Percentiles rank a stretch among this genome's conserved stretches.
phyloP scores from a whole-genome alignment of 148 eudicot genomes.

The Polygonum maritimum region DNA sequence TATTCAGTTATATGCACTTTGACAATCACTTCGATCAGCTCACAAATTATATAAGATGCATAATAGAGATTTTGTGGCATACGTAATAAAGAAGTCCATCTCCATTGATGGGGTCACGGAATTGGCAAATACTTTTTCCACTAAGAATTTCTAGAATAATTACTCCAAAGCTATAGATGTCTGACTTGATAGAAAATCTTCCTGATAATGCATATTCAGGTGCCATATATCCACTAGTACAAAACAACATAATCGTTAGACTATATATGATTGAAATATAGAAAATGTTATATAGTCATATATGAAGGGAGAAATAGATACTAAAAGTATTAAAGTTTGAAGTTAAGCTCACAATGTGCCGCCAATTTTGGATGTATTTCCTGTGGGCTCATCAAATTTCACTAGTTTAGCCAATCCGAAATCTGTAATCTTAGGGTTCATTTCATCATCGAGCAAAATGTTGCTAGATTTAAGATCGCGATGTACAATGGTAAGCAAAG shows the following conservation, averaged over 20 bases:
- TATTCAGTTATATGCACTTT: background rate
- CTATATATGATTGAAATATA: background rate
- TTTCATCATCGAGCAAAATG: background rate
- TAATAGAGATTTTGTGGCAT: background rate
- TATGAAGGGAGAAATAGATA: background rate
- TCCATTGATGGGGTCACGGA: background rate
- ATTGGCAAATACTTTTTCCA: background rate
- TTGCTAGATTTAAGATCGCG: background rate
- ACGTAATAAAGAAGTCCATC: background rate
- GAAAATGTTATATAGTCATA: background rate
- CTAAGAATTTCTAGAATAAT: background rate
- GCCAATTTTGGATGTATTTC: background rate
- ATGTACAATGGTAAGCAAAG: background rate
- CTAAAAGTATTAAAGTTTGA: background rate
- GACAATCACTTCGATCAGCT: background rate
- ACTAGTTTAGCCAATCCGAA: background rate
- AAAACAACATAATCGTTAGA: background rate
- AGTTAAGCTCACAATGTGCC: background rate
- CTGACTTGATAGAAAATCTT: background rate
- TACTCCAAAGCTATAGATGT: background rate
- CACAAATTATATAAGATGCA: too few species aligned
- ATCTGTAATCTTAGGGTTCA: background rate
- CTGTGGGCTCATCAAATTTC: background rate
- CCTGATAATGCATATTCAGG: background rate
- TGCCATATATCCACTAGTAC: background rate